Conservation (phyloP, 371 early-diverging fungal species). For the Rhizopus microsporus region DNA sequence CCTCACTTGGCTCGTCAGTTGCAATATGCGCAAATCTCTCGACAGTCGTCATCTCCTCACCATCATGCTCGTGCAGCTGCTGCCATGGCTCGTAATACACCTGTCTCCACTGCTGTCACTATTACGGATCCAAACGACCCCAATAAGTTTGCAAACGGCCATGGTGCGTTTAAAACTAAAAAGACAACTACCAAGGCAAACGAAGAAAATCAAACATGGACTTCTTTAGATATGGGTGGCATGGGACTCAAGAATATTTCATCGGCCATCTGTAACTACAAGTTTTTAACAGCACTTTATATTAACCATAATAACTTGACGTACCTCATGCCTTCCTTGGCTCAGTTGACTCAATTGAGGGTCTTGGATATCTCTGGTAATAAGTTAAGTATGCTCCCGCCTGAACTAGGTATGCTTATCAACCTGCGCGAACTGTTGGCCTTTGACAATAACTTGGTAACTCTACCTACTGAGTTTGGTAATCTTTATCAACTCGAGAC, state of each 20-base stretch:
- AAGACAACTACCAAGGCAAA: neutral
- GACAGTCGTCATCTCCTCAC: constrained; percentile 82
- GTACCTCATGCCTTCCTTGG: constrained; percentile 72
- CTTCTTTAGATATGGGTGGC: constrained; percentile 88
- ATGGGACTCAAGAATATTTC: constrained; percentile 87
- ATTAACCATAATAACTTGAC: constrained; percentile 92
- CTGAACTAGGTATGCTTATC: constrained; percentile 88
- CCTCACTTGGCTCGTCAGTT: constrained; percentile 74
- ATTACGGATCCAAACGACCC: constrained; percentile 69
- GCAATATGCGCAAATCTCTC: constrained; percentile 70
- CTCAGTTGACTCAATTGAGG: constrained; percentile 65
- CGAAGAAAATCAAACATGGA: constrained; percentile 60
- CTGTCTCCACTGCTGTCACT: constrained; percentile 56
- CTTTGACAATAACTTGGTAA: constrained; percentile 92
- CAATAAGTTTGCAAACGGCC: constrained; percentile 28
- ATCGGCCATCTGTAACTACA: constrained; percentile 72
- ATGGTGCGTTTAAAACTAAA: constrained; percentile 4
- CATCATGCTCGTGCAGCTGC: constrained; percentile 87
- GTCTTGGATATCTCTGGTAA: constrained; percentile 91
- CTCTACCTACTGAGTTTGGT: constrained; percentile 93
- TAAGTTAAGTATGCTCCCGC: constrained; percentile 82
- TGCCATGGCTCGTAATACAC: constrained; percentile 53
- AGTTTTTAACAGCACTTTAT: constrained; percentile 88
- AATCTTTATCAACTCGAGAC: constrained; percentile 90
- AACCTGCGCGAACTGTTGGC: constrained; percentile 85